Conservation (phyloP, 192 early-diverging fungal genomes). For the Coemansia sp. region DNA sequence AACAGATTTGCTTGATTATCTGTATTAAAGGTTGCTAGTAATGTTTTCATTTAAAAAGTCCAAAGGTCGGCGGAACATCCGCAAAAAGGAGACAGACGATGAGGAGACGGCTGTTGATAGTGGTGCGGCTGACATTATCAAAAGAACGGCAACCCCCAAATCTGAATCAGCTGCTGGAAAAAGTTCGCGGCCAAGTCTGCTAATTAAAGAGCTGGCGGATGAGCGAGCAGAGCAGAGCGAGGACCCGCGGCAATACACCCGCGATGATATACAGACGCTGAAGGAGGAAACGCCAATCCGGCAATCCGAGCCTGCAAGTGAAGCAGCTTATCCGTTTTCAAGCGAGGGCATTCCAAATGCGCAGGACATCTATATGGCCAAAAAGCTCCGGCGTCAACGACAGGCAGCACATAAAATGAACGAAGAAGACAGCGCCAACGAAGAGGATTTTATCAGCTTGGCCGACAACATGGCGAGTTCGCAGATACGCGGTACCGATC, state of each 20-base stretch:
- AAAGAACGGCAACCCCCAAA: conserved; percentile 15
- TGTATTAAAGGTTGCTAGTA: background rate
- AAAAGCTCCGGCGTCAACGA: conserved; percentile 40
- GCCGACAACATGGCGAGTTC: conserved; percentile 16
- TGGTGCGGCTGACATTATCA: conserved; percentile 27
- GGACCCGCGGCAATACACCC: conserved; percentile 11
- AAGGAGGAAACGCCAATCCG: background rate
- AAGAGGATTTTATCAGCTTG: conserved; percentile 32
- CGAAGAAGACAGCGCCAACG: background rate
- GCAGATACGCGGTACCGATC: background rate
- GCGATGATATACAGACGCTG: conserved; percentile 11
- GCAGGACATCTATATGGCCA: conserved; percentile 43
- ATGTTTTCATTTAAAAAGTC: conserved; percentile 47
- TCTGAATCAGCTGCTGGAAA: background rate
- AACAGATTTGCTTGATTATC: background rate
- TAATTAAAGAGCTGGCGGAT: background rate
- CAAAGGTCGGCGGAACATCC: conserved; percentile 37
- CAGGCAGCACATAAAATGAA: conserved; percentile 24
- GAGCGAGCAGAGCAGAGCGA: background rate
- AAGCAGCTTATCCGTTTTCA: conserved; percentile 33
- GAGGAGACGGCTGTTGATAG: conserved; percentile 5
- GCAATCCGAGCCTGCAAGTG: background rate
- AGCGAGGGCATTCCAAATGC: conserved; percentile 35
- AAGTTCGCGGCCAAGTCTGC: background rate
- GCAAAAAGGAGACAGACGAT: conserved; percentile 19